Conservation (phyloP, 768 basidiomycete genomes). For the Tulasnella sp. region DNA sequence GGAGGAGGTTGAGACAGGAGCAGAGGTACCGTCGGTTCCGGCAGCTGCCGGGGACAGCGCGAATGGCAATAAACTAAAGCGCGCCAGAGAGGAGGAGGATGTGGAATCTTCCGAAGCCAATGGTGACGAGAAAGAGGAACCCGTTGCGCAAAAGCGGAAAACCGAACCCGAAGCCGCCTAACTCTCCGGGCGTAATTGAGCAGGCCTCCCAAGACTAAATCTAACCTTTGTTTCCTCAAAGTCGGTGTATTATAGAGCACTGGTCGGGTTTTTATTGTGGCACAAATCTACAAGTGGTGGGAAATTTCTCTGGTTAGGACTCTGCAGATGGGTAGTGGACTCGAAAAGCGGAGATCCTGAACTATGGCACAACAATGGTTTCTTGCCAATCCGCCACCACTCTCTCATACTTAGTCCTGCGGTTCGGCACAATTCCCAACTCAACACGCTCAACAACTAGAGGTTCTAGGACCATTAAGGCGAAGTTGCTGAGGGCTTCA, state of each 20-base stretch:
- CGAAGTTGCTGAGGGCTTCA: constrained; percentile 51
- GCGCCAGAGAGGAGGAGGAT: background rate
- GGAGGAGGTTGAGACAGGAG: background rate
- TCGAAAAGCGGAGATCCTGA: background rate
- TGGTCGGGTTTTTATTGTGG: background rate
- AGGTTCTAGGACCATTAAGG: constrained; percentile 61
- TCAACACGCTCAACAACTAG: constrained; percentile 56
- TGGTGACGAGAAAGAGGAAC: background rate
- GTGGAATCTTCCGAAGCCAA: background rate
- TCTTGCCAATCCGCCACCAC: constrained; percentile 40
- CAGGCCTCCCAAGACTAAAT: background rate
- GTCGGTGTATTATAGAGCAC: too few relatives aligned
- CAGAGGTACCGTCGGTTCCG: background rate
- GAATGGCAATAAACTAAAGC: background rate
- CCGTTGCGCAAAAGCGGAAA: background rate
- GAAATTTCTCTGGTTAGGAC: background rate
- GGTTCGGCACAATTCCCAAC: constrained; percentile 43
- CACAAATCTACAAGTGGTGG: background rate
- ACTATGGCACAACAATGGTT: constrained; percentile 49
- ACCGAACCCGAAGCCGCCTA: background rate
- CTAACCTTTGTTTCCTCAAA: background rate
- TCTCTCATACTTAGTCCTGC: constrained; percentile 43
- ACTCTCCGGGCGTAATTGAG: background rate
- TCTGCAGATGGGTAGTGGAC: background rate
- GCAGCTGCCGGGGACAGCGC: background rate